Evolutionary conservation across 2,329 filamentous ascomycete species (phyloP), one percentile per base, ranked within the genome.

Genomic region (Chaetomium sp.): DNA sequence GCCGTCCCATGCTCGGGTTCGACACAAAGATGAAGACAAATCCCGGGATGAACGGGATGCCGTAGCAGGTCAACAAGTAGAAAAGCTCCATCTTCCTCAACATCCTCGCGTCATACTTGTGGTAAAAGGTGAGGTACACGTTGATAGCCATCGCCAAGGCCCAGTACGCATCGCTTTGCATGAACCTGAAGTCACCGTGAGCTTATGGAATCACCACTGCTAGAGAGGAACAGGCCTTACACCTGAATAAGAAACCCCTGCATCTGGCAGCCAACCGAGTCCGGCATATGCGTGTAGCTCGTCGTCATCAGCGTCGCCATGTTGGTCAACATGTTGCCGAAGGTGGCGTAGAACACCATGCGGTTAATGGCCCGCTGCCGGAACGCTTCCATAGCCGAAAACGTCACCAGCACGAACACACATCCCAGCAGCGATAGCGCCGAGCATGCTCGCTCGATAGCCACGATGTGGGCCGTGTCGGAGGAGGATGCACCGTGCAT

Each of bases 191-290:
- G 5, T 27, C 19, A 14, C 11, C 7, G 44, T 60, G n/a, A 58
- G 60, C 35, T 4, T 47, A 10, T 5, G 19, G 40, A 38, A 8
- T 4, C 37, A 46, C 7, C 6, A 38, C 12, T 1, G 33, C 12
- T n/a, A 6, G 35, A 27, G 5, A 19, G 46, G 14, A 12, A 14
- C 6, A 32, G 11, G 14, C 68, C 85, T 65, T 72, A 91, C 89
- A 89, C 89, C 69, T 95, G 89, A 60, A 95, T 89, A 10, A 95
- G 68, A 61, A 91, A 87, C 0, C 74, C 87, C 65, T 95, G 89
- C 19, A 89, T 79, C 67, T 89, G 85, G 66, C 89, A 86, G 4
- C 80, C 76, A 34, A 77, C 76, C 0, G 77, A 78, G 27, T 74
- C 61, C 1, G 76, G 71, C 5, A 71, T 64, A 4, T 66, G 62